Evolutionary conservation across 2,329 filamentous ascomycete genomes (phyloP).

Genomic region (Pseudogymnoascus sp.): DNA sequence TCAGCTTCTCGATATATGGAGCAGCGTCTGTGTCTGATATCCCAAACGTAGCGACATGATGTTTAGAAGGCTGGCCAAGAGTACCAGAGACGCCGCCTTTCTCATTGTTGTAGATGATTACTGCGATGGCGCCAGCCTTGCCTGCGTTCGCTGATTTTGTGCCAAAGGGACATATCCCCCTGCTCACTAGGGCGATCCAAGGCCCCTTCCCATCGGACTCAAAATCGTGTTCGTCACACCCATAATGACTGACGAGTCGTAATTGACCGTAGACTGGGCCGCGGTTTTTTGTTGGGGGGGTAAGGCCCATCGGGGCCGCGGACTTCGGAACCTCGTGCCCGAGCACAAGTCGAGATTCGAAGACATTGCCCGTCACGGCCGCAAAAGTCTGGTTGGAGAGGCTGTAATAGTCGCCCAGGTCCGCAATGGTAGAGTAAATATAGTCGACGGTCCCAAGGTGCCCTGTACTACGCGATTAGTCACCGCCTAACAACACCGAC

Average conservation of each 20-base stretch:
- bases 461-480: constrained; percentile 37
- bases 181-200: constrained; percentile 60
- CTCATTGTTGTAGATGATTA: constrained; percentile 67
- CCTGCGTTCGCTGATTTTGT: constrained; percentile 64
- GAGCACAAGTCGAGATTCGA: constrained; percentile 52
- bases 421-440: constrained; percentile 49
- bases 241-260: constrained; percentile 53
- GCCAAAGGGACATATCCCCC: constrained; percentile 67
- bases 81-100: constrained; percentile 58
- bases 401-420: constrained; percentile 55
- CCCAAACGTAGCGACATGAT: constrained; percentile 64
- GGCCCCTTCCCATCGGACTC: constrained; percentile 51
- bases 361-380: constrained; percentile 54
- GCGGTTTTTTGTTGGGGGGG: constrained; percentile 56
- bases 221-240: constrained; percentile 60
- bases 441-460: constrained; percentile 61
- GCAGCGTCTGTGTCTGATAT: constrained; percentile 54
- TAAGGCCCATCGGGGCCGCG: constrained; percentile 56
- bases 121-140: constrained; percentile 62
- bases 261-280: constrained; percentile 55
- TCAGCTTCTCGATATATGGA: constrained; percentile 49
- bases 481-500: constrained; percentile 14
- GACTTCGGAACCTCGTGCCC: constrained; percentile 45
- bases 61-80: constrained; percentile 52
- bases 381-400: constrained; percentile 59